A percentile compares a stretch with the other conserved stretches of the same genome.
Evolutionary conservation across 2,329 filamentous ascomycete species (phyloP).

Genomic region (Ophiostoma ips): DNA sequence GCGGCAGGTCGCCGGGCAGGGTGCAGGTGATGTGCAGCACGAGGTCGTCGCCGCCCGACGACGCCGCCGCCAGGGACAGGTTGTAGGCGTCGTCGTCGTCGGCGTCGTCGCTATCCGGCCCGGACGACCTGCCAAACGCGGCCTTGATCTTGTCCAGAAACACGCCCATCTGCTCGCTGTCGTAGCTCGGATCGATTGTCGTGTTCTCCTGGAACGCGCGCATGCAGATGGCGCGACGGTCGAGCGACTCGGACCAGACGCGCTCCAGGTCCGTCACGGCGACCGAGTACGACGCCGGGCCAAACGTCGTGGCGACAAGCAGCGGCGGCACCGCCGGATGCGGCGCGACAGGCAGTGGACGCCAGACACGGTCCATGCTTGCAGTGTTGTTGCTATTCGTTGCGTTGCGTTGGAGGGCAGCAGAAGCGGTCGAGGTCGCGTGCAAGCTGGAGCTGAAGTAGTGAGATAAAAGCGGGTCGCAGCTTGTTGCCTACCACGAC

Average conservation of each 20-base stretch:
- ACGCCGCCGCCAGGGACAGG: slow-evolving; percentile 18
- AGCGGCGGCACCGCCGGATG: slow-evolving; percentile 26
- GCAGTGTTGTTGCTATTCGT: too few species aligned
- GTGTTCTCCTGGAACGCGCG: slow-evolving; percentile 50
- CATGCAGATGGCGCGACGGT: slow-evolving; percentile 45
- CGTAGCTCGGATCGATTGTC: slow-evolving; percentile 60
- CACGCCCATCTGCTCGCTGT: slow-evolving; percentile 50
- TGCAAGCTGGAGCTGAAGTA: too few species aligned
- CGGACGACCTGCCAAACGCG: not conserved
- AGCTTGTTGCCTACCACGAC: too few species aligned
- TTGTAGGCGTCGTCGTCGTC: not conserved
- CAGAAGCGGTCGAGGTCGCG: too few species aligned
- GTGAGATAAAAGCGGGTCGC: too few species aligned
- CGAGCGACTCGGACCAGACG: slow-evolving; percentile 57
- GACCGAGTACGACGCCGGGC: slow-evolving; percentile 42
- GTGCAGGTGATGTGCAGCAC: slow-evolving; percentile 43
- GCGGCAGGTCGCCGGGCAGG: slow-evolving; percentile 47
- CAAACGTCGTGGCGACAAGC: slow-evolving; percentile 46
- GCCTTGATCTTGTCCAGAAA: slow-evolving; percentile 48
- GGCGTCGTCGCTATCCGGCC: slow-evolving; percentile 32
- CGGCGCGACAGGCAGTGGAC: slow-evolving; percentile 9
- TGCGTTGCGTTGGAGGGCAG: too few species aligned
- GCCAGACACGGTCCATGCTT: slow-evolving; percentile 9
- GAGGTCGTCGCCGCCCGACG: slow-evolving; percentile 14
- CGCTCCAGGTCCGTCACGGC: slow-evolving; percentile 58